Evolutionary conservation across 441 rosid genomes (phyloP).

Genomic region (Syzygium malaccense): DNA sequence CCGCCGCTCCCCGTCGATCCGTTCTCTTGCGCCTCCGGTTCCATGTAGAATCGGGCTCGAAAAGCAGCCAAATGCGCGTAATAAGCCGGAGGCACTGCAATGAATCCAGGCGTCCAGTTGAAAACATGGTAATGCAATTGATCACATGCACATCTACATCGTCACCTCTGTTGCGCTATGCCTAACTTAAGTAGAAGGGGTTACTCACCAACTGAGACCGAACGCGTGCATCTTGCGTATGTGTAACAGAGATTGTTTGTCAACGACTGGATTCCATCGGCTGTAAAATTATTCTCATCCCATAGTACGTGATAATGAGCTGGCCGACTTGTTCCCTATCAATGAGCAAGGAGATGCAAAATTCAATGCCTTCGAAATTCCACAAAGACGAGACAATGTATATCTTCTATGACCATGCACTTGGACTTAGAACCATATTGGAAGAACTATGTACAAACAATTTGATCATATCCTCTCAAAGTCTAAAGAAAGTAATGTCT

Average conservation of each 20-base stretch:
- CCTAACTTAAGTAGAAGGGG: neutral
- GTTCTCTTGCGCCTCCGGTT: slow-evolving; percentile 83
- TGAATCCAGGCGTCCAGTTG: neutral
- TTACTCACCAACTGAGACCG: slow-evolving; percentile 82
- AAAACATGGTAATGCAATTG: neutral
- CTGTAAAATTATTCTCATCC: slow-evolving; percentile 98
- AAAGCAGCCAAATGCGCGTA: slow-evolving; percentile 98
- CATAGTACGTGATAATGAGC: slow-evolving; percentile 99
- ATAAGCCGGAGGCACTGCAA: slow-evolving; percentile 96
- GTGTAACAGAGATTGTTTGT: slow-evolving; percentile 98
- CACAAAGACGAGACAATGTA: neutral
- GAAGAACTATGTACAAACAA: neutral
- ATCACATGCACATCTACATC: neutral
- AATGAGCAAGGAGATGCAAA: neutral
- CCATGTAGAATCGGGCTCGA: slow-evolving; percentile 94
- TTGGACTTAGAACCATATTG: neutral
- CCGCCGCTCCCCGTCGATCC: slow-evolving; percentile 43
- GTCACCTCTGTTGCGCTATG: neutral
- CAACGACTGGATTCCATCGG: slow-evolving; percentile 93
- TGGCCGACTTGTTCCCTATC: slow-evolving; percentile 96
- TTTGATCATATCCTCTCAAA: neutral
- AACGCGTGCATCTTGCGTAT: slow-evolving; percentile 95
- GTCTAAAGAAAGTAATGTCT: neutral
- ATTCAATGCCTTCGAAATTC: neutral
- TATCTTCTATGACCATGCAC: neutral